These are phyloP conservation scores for Trichoderma lentiforme DNA, from an alignment of 2,329 filamentous ascomycete genomes.

Conservation along the genomic window DNA sequence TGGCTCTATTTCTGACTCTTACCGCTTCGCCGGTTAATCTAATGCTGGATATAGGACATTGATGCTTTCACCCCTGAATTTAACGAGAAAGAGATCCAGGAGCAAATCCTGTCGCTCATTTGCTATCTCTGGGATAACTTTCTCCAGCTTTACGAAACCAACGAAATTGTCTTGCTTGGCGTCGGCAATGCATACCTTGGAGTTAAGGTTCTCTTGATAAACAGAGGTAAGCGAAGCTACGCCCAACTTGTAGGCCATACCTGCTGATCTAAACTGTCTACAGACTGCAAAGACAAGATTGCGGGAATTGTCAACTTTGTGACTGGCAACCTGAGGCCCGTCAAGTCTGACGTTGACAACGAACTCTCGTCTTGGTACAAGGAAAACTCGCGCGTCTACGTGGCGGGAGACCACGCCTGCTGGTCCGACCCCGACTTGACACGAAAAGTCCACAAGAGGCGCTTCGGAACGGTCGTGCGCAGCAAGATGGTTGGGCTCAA, in stretches of 20 bases:
- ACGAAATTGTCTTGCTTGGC: slow-evolving; percentile 80
- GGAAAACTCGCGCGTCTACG: slow-evolving; percentile 74
- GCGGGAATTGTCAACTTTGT: slow-evolving; percentile 79
- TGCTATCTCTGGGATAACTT: slow-evolving; percentile 97
- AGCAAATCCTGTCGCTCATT: slow-evolving; percentile 68
- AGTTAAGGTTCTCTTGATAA: slow-evolving; percentile 75
- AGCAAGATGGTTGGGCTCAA: slow-evolving; percentile 49
- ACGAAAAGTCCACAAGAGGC: slow-evolving; percentile 56
- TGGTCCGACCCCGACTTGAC: slow-evolving; percentile 64
- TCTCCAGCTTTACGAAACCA: slow-evolving; percentile 69
- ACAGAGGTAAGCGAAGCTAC: slow-evolving; percentile 57
- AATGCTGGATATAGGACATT: slow-evolving; percentile 37
- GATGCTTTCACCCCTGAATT: slow-evolving; percentile 46
- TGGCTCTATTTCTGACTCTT: not conserved
- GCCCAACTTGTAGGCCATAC: not conserved
- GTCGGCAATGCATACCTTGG: slow-evolving; percentile 86
- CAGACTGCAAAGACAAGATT: slow-evolving; percentile 64
- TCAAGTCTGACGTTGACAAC: slow-evolving; percentile 75
- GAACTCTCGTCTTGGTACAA: slow-evolving; percentile 78
- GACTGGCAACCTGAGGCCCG: slow-evolving; percentile 69
- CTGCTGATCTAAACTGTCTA: slow-evolving; percentile 19
- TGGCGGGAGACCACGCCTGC: slow-evolving; percentile 70
- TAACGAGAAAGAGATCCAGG: slow-evolving; percentile 49
- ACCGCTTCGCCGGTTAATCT: slow-evolving; percentile 11
- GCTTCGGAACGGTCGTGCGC: slow-evolving; percentile 57